These are phyloP conservation scores for Piper betle DNA, from an alignment of 164 flowering plant species.

Conservation along the genomic window DNA sequence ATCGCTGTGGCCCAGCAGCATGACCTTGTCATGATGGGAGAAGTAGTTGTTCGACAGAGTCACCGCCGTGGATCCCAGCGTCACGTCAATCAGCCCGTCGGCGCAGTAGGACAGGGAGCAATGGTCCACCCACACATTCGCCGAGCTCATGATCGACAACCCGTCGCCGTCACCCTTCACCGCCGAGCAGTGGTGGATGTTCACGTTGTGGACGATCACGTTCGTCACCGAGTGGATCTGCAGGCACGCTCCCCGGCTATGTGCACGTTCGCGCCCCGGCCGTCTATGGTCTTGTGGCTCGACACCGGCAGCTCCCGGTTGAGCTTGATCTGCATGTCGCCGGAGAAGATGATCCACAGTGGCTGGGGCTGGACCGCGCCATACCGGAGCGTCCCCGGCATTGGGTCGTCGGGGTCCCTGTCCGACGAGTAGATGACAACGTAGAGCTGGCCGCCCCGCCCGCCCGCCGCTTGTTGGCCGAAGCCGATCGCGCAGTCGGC, in stretches of 20 bases:
- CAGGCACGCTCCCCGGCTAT: slow-evolving; percentile 55
- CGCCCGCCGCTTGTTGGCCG: slow-evolving; percentile 41
- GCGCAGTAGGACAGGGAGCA: slow-evolving; percentile 49
- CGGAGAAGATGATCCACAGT: slow-evolving; percentile 53
- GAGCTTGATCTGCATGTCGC: slow-evolving; percentile 49
- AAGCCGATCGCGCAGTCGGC: slow-evolving; percentile 83
- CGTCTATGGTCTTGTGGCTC: slow-evolving; percentile 75
- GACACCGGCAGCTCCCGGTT: slow-evolving; percentile 46
- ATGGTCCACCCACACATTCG: slow-evolving; percentile 67
- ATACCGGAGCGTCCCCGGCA: slow-evolving; percentile 62
- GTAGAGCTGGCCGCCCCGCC: slow-evolving; percentile 26
- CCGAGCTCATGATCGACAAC: slow-evolving; percentile 37
- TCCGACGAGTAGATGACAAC: slow-evolving; percentile 69
- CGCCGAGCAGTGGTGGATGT: slow-evolving; percentile 50
- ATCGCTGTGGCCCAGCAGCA: slow-evolving; percentile 56
- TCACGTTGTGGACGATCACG: slow-evolving; percentile 55
- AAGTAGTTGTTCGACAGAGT: slow-evolving; percentile 66
- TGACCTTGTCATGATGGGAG: slow-evolving; percentile 63
- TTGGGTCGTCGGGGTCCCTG: slow-evolving; percentile 37
- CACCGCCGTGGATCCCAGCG: slow-evolving; percentile 60
- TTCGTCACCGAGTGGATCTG: slow-evolving; percentile 43
- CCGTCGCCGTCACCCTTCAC: slow-evolving; percentile 63
- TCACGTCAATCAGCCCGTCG: slow-evolving; percentile 71
- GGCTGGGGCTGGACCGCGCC: slow-evolving; percentile 57
- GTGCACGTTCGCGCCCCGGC: slow-evolving; percentile 63